Percentiles rank a stretch among this genome's conserved stretches.
phyloP scores from a whole-genome alignment of 352 stramenopile genomes.

The Phytophthora palmivora region DNA sequence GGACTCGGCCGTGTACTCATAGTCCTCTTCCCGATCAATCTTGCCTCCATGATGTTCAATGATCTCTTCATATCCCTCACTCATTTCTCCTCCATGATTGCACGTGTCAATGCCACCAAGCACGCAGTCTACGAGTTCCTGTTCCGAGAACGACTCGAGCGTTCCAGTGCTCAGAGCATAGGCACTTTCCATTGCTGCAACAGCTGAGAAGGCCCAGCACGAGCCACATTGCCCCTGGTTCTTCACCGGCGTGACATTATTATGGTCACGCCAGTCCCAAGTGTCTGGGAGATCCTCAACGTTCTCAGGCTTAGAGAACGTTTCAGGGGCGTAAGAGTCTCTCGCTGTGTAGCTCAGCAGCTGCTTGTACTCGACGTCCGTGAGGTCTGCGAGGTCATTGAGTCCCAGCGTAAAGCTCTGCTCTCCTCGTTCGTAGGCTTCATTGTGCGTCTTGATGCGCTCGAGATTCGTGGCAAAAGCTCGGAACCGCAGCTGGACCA shows the following conservation, averaged over 20 bases:
- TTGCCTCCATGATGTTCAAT: constrained; percentile 77
- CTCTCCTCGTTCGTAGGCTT: constrained; percentile 50
- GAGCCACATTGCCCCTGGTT: constrained; percentile 95
- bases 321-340: constrained; percentile 17
- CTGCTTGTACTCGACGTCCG: constrained; percentile 51
- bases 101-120: constrained; percentile 94
- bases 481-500: constrained; percentile 52
- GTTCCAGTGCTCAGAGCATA: constrained; percentile 92
- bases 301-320: constrained; percentile 26
- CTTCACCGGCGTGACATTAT: constrained; percentile 92
- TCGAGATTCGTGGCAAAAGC: constrained; percentile 58
- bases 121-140: constrained; percentile 98
- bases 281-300: constrained; percentile 56
- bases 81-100: constrained; percentile 96
- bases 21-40: constrained; percentile 95
- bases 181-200: constrained; percentile 96
- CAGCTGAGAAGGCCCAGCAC: constrained; percentile 97
- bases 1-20: constrained; percentile 95
- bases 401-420: constrained; percentile 58
- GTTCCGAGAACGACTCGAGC: constrained; percentile 95
- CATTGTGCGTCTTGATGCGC: constrained; percentile 60
- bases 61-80: constrained; percentile 97
- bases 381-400: constrained; percentile 52
- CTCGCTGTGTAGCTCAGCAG: constrained; percentile 37
- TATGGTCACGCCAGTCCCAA: constrained; percentile 95